Base-by-base conservation (phyloP, 1,284 basidiomycete genomes). In the Phaffia rhodozyma region DNA sequence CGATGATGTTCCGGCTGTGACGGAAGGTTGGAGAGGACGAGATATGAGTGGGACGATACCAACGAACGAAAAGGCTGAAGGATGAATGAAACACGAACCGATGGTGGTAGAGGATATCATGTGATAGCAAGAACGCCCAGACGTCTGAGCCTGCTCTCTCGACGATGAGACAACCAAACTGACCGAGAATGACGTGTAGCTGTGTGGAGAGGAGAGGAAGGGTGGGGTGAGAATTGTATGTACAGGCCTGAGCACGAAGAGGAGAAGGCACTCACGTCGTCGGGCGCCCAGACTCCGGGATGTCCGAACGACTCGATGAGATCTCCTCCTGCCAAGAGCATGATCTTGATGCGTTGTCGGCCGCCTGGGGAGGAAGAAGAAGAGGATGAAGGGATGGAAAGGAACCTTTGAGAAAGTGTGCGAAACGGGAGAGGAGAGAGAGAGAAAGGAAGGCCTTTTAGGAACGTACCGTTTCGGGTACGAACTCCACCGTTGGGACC, bases 301-400 rank as follows among this genome's bases (percentile, higher is more conserved):
- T 97, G 91, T 69, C 89, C 91, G 86, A 98, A 97, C 60, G 91
- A 96, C 73, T 91, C 86, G 74, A 98, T 98, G 70, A 99, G 80
- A 76, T 99, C 94, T 29, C 90, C 93, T 48, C 94, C 96, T 2
- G 96, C 96, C 61, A 99, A 83, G 32, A 99, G 84, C 87, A 98
- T 93, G 69, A 97, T 82, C 70, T 81, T 79, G 68, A 78, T 75
- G 38, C 75, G 73, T 48, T 6, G 7, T 21, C n/a, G 13, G 13
- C 48, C 16, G 32, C 7, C 5, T 23, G 32, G 32, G n/a, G 32
- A 52, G 34, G 16, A 23, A 16, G 0, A 21, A 0, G 29, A 1
- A n/a, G n/a, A n/a, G n/a, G n/a, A n/a, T n/a, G n/a, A n/a, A n/a
- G n/a, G n/a, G n/a, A n/a, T n/a, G n/a, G n/a, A n/a, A n/a, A n/a